These are phyloP conservation scores for Leccinum disarticulatum DNA, from an alignment of 768 basidiomycete species.

Conservation along the genomic window DNA sequence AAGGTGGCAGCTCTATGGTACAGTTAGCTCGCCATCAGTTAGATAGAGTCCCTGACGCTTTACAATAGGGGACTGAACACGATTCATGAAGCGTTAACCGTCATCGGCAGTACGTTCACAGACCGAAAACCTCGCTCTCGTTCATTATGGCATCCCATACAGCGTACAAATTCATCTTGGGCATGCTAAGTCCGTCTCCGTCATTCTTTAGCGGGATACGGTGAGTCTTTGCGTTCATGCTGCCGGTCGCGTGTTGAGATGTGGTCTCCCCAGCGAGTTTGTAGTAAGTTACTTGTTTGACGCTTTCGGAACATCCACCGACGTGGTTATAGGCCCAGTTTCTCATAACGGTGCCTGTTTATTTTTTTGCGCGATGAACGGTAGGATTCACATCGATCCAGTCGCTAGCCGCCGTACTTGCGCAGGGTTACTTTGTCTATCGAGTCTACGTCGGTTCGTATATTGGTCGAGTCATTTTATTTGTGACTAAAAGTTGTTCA, in stretches of 20 bases:
- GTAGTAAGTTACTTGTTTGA: constrained; percentile 2
- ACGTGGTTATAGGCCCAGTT: constrained; percentile 7
- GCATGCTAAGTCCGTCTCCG: background rate
- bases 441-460: constrained; percentile 13
- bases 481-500: background rate
- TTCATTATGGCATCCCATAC: background rate
- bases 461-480: background rate
- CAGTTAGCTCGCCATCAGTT: background rate
- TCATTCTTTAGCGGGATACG: background rate
- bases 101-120: constrained; percentile 13
- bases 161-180: constrained; percentile 14
- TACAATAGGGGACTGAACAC: constrained; percentile 9
- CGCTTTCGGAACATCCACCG: too few species aligned
- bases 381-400: constrained; percentile 1
- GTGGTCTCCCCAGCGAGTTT: constrained; percentile 2
- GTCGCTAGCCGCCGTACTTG: background rate
- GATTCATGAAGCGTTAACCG: constrained; percentile 12
- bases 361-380: background rate
- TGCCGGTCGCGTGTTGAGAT: background rate
- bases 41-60: background rate
- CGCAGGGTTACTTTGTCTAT: constrained; percentile 15
- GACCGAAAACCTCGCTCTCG: background rate
- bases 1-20: constrained; percentile 18
- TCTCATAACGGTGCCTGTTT: constrained; percentile 1
- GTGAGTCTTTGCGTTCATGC: constrained; percentile 3